Base-by-base conservation (phyloP, 225 moss, liverwort and hornwort species). In the Physcomitrium patens region DNA sequence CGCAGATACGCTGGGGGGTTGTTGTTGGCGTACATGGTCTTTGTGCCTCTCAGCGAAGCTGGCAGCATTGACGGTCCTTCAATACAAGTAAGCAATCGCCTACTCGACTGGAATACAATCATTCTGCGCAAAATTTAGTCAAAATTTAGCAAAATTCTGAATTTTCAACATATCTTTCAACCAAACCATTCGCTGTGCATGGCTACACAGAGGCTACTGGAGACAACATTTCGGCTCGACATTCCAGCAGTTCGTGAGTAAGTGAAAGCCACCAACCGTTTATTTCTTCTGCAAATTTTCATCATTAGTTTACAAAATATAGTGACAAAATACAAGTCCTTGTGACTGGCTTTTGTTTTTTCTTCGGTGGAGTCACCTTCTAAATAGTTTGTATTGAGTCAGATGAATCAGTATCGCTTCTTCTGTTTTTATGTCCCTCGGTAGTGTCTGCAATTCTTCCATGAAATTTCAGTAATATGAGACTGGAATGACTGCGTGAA, bases 31-130 rank as follows among this genome's bases (percentile, higher is more conserved):
- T 97, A 94, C 18, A 89, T 97, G 86, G 87, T 97, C 5, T 97
- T 97, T 43, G 86, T 97, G 65, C 87, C 97, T 12, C 80, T 97
- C 59, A 91, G 91, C 67, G 82, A 91, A 68, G 74, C 79, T 52
- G 94, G 97, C 51, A 94, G 94, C 69, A 87, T 97, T 60, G 97
- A 97, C 69, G 97, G 90, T 50, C 91, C 94, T 67, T 93, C 97
- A 59, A 79, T 97, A 62, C 96, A 93, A 83, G 92, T 86, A 85
- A 80, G 85, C 75, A 72, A 67, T 16, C 27, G 17, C 45, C 37
- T 55, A 18, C 43, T 60, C n/a, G 13, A 62, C 75, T 24, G 19
- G 13, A 17, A 37, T 37, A 37, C 31, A 0, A 37, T 37, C 31
- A 7, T 37, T 37, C 7, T 37, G 31, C 7, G 31, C 7, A 37